A percentile compares a stretch with the other conserved stretches of the same genome.
These are phyloP conservation scores for Myxozyma geophila DNA, from an alignment of 805 yeast genomes.

Conservation along the genomic window DNA sequence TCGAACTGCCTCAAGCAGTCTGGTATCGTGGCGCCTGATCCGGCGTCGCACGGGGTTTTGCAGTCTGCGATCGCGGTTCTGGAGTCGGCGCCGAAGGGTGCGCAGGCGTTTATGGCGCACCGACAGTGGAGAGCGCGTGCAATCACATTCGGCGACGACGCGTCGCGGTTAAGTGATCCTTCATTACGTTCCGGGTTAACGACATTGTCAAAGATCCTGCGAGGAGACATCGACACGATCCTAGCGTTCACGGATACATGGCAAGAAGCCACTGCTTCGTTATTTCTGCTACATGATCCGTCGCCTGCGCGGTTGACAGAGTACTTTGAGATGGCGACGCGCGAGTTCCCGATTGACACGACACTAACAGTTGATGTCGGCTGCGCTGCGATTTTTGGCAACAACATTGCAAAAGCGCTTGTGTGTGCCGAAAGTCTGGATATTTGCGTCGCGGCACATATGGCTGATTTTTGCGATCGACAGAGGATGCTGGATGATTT, in stretches of 20 bases:
- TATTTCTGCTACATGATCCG: slow-evolving; percentile 43
- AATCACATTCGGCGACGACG: slow-evolving; percentile 33
- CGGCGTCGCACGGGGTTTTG: slow-evolving; percentile 27
- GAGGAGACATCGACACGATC: slow-evolving; percentile 42
- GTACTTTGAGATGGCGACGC: slow-evolving; percentile 38
- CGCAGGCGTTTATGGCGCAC: slow-evolving; percentile 29
- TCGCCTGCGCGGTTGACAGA: slow-evolving; percentile 40
- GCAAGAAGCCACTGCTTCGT: slow-evolving; percentile 44
- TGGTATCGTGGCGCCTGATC: slow-evolving; percentile 35
- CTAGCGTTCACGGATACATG: slow-evolving; percentile 40
- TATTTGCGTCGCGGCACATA: slow-evolving; percentile 41
- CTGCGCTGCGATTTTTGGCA: slow-evolving; percentile 41
- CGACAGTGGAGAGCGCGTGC: slow-evolving; percentile 42
- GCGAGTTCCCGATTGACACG: slow-evolving; percentile 39
- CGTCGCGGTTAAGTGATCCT: slow-evolving; percentile 32
- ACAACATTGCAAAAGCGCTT: slow-evolving; percentile 37
- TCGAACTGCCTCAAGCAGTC: slow-evolving; percentile 27
- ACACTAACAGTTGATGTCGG: slow-evolving; percentile 42
- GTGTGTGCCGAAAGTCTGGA: slow-evolving; percentile 40
- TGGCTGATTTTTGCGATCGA: slow-evolving; percentile 42
- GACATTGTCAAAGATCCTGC: slow-evolving; percentile 39
- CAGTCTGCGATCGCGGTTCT: slow-evolving; percentile 35
- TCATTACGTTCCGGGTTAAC: slow-evolving; percentile 34
- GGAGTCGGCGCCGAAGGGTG: slow-evolving; percentile 39
- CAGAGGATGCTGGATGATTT: slow-evolving; percentile 42